Percentiles rank a stretch among this genome's conserved stretches.
phyloP scores from a whole-genome alignment of 495 filamentous ascomycete species.

The Endocarpon pusillum region DNA sequence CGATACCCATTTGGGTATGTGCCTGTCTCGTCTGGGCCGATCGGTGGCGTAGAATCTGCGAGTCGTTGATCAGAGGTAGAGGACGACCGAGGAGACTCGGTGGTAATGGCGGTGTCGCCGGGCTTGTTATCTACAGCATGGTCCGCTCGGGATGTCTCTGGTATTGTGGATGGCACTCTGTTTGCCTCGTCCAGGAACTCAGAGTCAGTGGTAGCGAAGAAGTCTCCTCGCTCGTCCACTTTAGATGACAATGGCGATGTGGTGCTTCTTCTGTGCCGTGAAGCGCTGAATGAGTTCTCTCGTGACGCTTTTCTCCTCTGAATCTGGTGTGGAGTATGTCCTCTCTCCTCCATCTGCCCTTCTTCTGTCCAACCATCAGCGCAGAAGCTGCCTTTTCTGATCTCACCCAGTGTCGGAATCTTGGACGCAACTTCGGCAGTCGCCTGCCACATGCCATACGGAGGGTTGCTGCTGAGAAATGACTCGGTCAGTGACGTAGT shows the following conservation, averaged over 20 bases:
- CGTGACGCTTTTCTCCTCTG: slow-evolving; percentile 8
- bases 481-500: not conserved
- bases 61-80: too few relatives aligned
- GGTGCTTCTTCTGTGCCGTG: too few relatives aligned
- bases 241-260: too few relatives aligned
- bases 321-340: not conserved
- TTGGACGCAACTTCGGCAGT: slow-evolving; percentile 23
- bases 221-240: too few relatives aligned
- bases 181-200: too few relatives aligned
- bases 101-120: too few relatives aligned
- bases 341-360: slow-evolving; percentile 14
- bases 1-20: slow-evolving; percentile 45
- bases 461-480: slow-evolving; percentile 29
- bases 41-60: too few relatives aligned
- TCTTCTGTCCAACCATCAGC: slow-evolving; percentile 22
- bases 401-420: slow-evolving; percentile 25
- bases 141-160: too few relatives aligned
- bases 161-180: too few relatives aligned
- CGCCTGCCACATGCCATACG: slow-evolving; percentile 35
- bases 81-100: too few relatives aligned
- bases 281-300: slow-evolving; percentile 5
- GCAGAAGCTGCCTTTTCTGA: slow-evolving; percentile 22
- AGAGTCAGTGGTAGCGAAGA: too few relatives aligned
- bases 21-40: slow-evolving; percentile 12
- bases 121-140: too few relatives aligned